A percentile compares a stretch with the other conserved stretches of the same genome.
Evolutionary conservation across 2,329 filamentous ascomycete species (phyloP).

Genomic region (Diaporthe eres): DNA sequence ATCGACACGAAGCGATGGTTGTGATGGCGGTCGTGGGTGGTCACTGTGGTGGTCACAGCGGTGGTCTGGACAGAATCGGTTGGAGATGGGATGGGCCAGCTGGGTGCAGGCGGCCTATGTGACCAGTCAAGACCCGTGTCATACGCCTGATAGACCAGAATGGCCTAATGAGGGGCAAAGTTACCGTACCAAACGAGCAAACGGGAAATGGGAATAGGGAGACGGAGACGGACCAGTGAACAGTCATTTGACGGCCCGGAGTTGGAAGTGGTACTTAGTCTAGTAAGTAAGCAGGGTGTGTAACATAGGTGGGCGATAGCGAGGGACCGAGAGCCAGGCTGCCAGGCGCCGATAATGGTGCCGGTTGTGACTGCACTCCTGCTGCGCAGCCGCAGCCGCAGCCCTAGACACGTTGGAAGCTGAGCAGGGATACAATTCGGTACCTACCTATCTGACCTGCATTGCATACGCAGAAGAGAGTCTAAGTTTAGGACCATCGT

Average conservation of each 20-base stretch:
- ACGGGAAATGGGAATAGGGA: neutral
- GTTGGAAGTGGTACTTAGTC: conserved; percentile 1
- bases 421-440: neutral
- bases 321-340: conserved; percentile 32
- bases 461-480: too few species aligned
- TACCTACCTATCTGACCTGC: neutral
- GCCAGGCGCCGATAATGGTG: conserved; percentile 15
- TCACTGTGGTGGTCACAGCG: neutral
- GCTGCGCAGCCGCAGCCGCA: conserved; percentile 11
- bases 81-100: conserved; percentile 30
- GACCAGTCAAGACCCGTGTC: conserved; percentile 33
- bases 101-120: conserved; percentile 16
- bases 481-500: neutral
- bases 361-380: neutral
- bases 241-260: neutral
- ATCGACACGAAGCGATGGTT: conserved; percentile 6
- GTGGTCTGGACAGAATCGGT: conserved; percentile 23
- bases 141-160: conserved; percentile 22
- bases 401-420: neutral
- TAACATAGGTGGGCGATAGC: conserved; percentile 22
- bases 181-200: neutral
- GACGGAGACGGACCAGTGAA: neutral
- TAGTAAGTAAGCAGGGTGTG: neutral
- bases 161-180: conserved; percentile 29
- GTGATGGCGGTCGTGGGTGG: conserved; percentile 23